Base-by-base conservation (phyloP, 768 basidiomycete genomes). In the Crucibulum laeve region DNA sequence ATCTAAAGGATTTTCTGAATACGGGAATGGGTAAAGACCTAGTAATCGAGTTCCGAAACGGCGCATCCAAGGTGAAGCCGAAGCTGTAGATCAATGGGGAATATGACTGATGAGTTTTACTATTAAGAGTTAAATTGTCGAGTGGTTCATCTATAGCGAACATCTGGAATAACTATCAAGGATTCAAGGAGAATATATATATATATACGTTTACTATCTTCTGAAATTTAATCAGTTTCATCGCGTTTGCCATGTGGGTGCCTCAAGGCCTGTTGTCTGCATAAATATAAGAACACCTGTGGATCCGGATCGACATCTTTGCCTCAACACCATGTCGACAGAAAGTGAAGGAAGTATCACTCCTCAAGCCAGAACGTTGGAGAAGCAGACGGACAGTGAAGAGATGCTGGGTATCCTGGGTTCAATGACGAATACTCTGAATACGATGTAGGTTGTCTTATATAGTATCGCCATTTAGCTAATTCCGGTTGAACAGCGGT, bases 1-100 rank as follows among this genome's bases (percentile, higher is more conserved):
- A 93, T 55, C 59, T 93, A 43, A 74, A 67, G 47, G 86, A 90
- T 54, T 91, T 76, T 62, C 61, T 91, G 45, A 70, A 67, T 13
- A 66, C 65, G 10, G 87, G 87, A 1, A 71, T 52, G 51, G 87
- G 87, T 18, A 70, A 69, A 44, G 88, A 90, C 53, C 50, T 88
- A 18, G 78, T 92, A 1, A 66, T 74, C 4, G 90, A 92, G 60
- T 70, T 52, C 51, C 60, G 53, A 43, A 53, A 44, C 26, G 21
- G 38, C 23, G 18, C 44, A 36, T 28, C 37, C 24, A 59, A 63
- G 59, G 56, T 64, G 53, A 59, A 57, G 48, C 54, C 55, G 53
- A 59, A 56, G 48, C 42, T 56, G 54, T 61, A 53, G 46, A 40
- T 37, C 32, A 18, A 30, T 47, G 23, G 40, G 22, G 21, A 45